Conservation (phyloP, 352 stramenopile genomes). For the Pythium grandisporangium region DNA sequence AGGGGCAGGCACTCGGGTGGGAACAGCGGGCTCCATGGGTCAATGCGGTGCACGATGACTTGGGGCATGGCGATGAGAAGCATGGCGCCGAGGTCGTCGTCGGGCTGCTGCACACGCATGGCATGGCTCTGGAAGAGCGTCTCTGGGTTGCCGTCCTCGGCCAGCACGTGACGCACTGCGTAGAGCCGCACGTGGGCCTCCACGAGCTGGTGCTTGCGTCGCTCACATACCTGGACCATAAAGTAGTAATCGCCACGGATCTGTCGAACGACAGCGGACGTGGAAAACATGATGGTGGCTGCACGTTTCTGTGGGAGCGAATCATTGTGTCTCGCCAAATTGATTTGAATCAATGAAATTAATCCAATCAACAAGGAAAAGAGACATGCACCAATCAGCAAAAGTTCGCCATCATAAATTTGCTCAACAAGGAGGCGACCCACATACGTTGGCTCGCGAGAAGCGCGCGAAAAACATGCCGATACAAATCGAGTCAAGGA, state of each 20-base stretch:
- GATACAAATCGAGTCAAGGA: slow-evolving; percentile 82
- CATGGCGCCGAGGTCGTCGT: slow-evolving; percentile 74
- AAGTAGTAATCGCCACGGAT: slow-evolving; percentile 88
- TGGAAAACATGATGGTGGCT: slow-evolving; percentile 83
- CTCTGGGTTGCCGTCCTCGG: slow-evolving; percentile 36
- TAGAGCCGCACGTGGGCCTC: slow-evolving; percentile 81
- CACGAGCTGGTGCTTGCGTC: slow-evolving; percentile 83
- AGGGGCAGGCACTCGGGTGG: slow-evolving; percentile 60
- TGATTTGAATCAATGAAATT: no score
- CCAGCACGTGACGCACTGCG: slow-evolving; percentile 62
- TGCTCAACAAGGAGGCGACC: background rate
- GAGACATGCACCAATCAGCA: slow-evolving; percentile 2
- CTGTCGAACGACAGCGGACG: slow-evolving; percentile 79
- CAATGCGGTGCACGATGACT: slow-evolving; percentile 77
- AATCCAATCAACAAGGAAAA: no score
- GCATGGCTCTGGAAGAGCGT: slow-evolving; percentile 72
- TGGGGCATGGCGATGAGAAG: slow-evolving; percentile 78
- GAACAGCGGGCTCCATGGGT: slow-evolving; percentile 79
- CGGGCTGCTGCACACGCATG: slow-evolving; percentile 85
- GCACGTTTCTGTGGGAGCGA: slow-evolving; percentile 85
- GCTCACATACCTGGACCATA: slow-evolving; percentile 88
- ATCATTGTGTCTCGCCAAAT: no score
- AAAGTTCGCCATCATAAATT: background rate
- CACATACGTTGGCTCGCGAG: slow-evolving; percentile 59
- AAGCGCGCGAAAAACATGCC: slow-evolving; percentile 85